Evolutionary conservation across 2,329 filamentous ascomycete genomes (phyloP).

Genomic region (Trichoderma sp.): DNA sequence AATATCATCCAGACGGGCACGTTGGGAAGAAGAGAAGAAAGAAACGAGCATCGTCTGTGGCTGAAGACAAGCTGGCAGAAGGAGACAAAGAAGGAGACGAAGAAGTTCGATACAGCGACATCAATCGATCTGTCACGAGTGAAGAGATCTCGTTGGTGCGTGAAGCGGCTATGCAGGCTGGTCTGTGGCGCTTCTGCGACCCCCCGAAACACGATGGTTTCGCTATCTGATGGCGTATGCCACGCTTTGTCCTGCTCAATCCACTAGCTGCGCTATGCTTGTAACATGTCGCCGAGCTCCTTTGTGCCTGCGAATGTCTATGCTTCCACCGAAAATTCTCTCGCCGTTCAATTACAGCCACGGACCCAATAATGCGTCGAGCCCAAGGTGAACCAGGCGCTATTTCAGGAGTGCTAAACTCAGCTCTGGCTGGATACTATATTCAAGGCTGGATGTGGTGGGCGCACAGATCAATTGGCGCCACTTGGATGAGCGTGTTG

Average conservation of each 20-base stretch:
- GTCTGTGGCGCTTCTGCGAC: conserved; percentile 78
- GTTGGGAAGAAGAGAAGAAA: conserved; percentile 64
- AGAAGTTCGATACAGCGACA: conserved; percentile 68
- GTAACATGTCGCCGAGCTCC: not conserved
- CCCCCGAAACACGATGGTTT: conserved; percentile 52
- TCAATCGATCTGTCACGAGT: conserved; percentile 62
- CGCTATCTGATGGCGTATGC: conserved; percentile 40
- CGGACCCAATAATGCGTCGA: not conserved
- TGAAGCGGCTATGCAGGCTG: conserved; percentile 65
- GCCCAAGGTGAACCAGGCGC: not conserved
- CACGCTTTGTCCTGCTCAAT: not conserved
- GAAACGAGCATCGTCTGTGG: conserved; percentile 18
- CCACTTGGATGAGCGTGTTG: conserved; percentile 19
- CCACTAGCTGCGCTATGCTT: not conserved
- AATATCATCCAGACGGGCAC: conserved; percentile 77
- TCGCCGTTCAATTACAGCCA: not conserved
- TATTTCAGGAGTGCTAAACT: not conserved
- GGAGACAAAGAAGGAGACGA: conserved; percentile 26
- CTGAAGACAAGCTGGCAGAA: conserved; percentile 22
- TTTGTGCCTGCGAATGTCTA: not conserved
- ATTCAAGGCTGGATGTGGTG: conserved; percentile 5
- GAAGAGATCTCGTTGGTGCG: conserved; percentile 66
- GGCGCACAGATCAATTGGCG: conserved; percentile 22
- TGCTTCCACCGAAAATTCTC: not conserved
- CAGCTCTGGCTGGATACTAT: not conserved